These are phyloP conservation scores for Elsinoe perseae DNA, from an alignment of 2,329 filamentous ascomycete species.

Conservation along the genomic window DNA sequence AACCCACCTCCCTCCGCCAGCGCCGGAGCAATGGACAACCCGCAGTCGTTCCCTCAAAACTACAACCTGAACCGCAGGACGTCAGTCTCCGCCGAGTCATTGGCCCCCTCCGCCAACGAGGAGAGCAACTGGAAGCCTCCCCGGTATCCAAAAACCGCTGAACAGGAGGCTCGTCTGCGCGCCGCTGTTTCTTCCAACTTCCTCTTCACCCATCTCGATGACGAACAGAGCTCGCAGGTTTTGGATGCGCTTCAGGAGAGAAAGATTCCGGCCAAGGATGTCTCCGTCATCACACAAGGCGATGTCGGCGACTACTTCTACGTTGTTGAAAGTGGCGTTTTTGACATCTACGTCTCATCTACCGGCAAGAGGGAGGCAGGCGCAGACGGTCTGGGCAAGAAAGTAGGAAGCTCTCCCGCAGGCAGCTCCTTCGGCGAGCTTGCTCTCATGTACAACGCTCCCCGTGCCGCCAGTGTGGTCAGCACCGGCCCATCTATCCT, in stretches of 20 bases:
- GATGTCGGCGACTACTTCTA: conserved; percentile 98
- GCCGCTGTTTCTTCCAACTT: conserved; percentile 83
- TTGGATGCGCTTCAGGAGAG: conserved; percentile 90
- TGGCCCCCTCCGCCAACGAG: conserved; percentile 77
- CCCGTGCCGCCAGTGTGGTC: conserved; percentile 86
- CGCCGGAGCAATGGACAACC: conserved; percentile 40
- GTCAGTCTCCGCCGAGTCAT: conserved; percentile 91
- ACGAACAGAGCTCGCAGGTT: conserved; percentile 82
- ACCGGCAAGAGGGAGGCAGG: conserved; percentile 72
- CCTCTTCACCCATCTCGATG: conserved; percentile 87
- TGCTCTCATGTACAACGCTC: conserved; percentile 97
- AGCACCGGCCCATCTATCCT: conserved; percentile 75
- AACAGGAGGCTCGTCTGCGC: conserved; percentile 73
- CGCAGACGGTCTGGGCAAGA: conserved; percentile 69
- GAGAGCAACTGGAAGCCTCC: conserved; percentile 89
- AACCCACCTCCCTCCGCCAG: conserved; percentile 35
- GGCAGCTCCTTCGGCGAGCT: conserved; percentile 95
- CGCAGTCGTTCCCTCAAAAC: conserved; percentile 74
- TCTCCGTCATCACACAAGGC: conserved; percentile 88
- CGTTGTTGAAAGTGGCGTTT: conserved; percentile 82
- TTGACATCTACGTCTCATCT: conserved; percentile 83
- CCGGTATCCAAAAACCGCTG: conserved; percentile 69
- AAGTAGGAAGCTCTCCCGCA: conserved; percentile 72
- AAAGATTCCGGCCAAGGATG: conserved; percentile 83
- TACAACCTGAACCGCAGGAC: conserved; percentile 92